Evolutionary conservation across 345 rosid genomes (phyloP).

Genomic region (Ceriops tagal): DNA sequence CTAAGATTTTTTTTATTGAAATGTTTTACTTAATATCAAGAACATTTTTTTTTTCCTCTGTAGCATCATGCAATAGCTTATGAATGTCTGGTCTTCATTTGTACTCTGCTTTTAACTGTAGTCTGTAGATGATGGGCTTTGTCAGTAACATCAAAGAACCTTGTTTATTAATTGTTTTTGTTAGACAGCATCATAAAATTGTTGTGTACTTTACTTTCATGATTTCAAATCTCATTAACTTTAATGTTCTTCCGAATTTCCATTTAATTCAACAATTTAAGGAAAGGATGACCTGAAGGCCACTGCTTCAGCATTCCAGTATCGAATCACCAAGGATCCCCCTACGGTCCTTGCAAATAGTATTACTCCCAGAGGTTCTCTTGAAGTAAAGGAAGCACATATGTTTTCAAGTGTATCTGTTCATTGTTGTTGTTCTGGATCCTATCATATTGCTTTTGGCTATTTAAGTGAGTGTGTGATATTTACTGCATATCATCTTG

Average conservation of each 20-base stretch:
- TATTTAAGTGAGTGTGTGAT: conserved; percentile 2
- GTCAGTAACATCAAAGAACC: background rate
- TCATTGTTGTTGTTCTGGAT: conserved; percentile 13
- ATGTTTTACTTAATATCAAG: no score
- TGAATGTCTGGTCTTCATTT: no score
- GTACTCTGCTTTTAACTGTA: no score
- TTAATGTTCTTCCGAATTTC: conserved; percentile 8
- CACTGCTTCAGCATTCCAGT: conserved; percentile 19
- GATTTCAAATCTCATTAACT: conserved; percentile 17
- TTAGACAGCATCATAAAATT: conserved; percentile 3
- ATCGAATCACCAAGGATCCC: conserved; percentile 17
- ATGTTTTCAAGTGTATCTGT: conserved; percentile 21
- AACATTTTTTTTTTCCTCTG: no score
- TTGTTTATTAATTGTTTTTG: background rate
- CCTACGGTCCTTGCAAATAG: conserved; percentile 6
- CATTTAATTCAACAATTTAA: conserved; percentile 14
- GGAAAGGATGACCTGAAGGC: conserved; percentile 20
- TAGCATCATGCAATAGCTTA: no score
- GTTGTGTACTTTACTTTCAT: conserved; percentile 1
- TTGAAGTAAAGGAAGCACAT: conserved; percentile 36
- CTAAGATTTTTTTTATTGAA: no score
- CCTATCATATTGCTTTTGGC: conserved; percentile 13
- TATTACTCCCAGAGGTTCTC: conserved; percentile 18
- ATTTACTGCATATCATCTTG: conserved; percentile 17
- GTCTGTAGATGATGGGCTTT: background rate